Evolutionary conservation across 331 rosid genomes (phyloP), one percentile per base, ranked within the genome.

Genomic region (Acacia concinna): DNA sequence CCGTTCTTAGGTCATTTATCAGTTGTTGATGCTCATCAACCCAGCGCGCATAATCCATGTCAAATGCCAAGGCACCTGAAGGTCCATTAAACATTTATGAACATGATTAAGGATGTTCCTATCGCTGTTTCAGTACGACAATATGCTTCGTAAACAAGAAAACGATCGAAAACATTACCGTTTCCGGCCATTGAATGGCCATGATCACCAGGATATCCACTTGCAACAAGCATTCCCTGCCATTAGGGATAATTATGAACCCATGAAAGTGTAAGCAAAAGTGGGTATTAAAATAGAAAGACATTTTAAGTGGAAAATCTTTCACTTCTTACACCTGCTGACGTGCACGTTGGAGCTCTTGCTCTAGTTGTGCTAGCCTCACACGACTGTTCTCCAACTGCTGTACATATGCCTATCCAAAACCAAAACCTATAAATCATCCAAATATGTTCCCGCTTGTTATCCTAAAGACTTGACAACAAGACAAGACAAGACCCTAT

Each of bases 361-460:
- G 96, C 79, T 92, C 98, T 14, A 94, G 75, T 67, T 92, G 96
- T 2, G 91, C 63, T 57, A 94, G 97, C 87, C 86, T 89, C 25
- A 84, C 74, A 49, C 92, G 80, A 89, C 97, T 88, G 34, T 43
- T 92, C 82, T 92, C 97, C 86, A 90, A 80, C 81, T 92, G 97
- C 81, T 90, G 97, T 82, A 94, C 97, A 82, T 94, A 92, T 47
- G 97, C 98, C 97, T 92, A 86, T 79, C 86, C 68, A 86, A 88
- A 89, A 85, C 79, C 88, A 86, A 86, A 86, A 78, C 86, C 84
- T 75, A 81, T 78, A 71, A 87, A 85, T 82, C 66, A 84, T 68
- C 87, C 85, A 86, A 83, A 75, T 79, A 81, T 79, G 47, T 80
- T 81, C 54, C 51, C 71, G 66, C 78, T 79, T 84, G 79, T 74